Percentiles rank a stretch among this genome's conserved stretches.
These are phyloP conservation scores for Cantharellus anzutake DNA, from an alignment of 768 basidiomycete species.

Conservation along the genomic window DNA sequence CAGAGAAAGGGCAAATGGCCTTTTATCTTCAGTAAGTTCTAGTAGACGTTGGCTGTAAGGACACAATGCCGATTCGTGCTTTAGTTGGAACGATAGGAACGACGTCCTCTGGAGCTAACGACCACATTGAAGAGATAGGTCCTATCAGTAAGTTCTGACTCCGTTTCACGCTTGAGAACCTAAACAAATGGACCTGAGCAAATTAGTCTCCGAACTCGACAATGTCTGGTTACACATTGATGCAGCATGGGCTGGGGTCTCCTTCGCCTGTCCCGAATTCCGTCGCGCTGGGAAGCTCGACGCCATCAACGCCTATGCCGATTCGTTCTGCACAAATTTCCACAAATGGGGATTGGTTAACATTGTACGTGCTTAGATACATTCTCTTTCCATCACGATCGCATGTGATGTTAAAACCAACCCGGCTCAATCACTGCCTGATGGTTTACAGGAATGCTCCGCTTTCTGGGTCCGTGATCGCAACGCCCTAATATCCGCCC, in stretches of 20 bases:
- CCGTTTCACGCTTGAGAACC: too few species aligned
- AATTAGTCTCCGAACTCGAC: neutral
- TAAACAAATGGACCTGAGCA: too few species aligned
- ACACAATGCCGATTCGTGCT: too few species aligned
- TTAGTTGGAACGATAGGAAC: constrained; percentile 83
- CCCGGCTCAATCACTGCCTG: neutral
- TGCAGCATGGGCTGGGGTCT: constrained; percentile 80
- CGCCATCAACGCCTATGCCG: constrained; percentile 54
- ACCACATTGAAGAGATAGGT: constrained; percentile 56
- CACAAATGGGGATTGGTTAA: constrained; percentile 94
- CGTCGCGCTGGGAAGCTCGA: constrained; percentile 39
- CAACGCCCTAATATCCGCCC: constrained; percentile 48
- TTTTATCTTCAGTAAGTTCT: constrained; percentile 53
- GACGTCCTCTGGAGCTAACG: constrained; percentile 78
- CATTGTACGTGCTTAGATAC: constrained; percentile 21
- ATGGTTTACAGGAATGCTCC: constrained; percentile 34
- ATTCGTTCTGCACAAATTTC: constrained; percentile 79
- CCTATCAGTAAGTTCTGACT: constrained; percentile 31
- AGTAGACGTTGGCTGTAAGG: neutral
- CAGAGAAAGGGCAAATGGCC: constrained; percentile 38
- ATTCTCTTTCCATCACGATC: neutral
- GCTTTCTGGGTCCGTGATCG: constrained; percentile 64
- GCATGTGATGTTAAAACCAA: too few species aligned
- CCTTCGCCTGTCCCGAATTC: constrained; percentile 62
- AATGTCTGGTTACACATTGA: constrained; percentile 71